Percentiles rank a stretch among this genome's conserved stretches.
Evolutionary conservation across 352 stramenopile species (phyloP).

Genomic region (Phytophthora lateralis): DNA sequence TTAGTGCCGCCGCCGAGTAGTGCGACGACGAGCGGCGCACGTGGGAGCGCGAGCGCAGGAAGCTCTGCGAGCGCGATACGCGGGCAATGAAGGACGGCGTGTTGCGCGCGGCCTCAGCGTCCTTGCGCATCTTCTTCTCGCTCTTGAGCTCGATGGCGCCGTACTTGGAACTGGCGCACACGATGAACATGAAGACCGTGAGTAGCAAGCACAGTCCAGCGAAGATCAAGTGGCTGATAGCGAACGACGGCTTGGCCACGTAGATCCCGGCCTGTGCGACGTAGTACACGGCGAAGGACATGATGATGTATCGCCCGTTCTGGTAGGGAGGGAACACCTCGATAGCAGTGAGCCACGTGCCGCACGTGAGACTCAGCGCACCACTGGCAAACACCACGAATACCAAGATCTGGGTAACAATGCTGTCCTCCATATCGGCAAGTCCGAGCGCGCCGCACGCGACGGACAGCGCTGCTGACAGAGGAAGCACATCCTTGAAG

Average conservation of each 20-base stretch:
- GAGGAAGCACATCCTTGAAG: slow-evolving; percentile 86
- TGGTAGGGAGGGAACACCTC: slow-evolving; percentile 88
- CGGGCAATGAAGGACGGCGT: slow-evolving; percentile 53
- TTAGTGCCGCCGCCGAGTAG: slow-evolving; percentile 43
- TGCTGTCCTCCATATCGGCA: slow-evolving; percentile 46
- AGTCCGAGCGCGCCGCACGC: slow-evolving; percentile 64
- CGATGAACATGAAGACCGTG: slow-evolving; percentile 77
- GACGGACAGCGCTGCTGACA: slow-evolving; percentile 61
- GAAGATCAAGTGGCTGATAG: slow-evolving; percentile 77
- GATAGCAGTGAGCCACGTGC: slow-evolving; percentile 83
- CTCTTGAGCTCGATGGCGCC: slow-evolving; percentile 87
- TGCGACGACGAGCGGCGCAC: slow-evolving; percentile 68
- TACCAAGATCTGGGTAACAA: slow-evolving; percentile 68
- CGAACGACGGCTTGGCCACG: slow-evolving; percentile 71
- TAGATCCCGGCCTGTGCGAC: slow-evolving; percentile 69
- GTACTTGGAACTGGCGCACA: slow-evolving; percentile 81
- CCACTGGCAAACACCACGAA: slow-evolving; percentile 75
- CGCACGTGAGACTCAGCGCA: slow-evolving; percentile 74
- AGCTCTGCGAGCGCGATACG: slow-evolving; percentile 79
- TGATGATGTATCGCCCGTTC: slow-evolving; percentile 61
- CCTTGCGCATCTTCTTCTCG: slow-evolving; percentile 80
- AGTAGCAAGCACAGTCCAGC: slow-evolving; percentile 67
- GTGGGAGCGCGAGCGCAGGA: slow-evolving; percentile 68
- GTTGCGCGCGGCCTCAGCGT: slow-evolving; percentile 54
- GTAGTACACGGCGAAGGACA: slow-evolving; percentile 85